Evolutionary conservation across 73 alveolate genomes (phyloP).

Genomic region (Uronychia setigera): DNA sequence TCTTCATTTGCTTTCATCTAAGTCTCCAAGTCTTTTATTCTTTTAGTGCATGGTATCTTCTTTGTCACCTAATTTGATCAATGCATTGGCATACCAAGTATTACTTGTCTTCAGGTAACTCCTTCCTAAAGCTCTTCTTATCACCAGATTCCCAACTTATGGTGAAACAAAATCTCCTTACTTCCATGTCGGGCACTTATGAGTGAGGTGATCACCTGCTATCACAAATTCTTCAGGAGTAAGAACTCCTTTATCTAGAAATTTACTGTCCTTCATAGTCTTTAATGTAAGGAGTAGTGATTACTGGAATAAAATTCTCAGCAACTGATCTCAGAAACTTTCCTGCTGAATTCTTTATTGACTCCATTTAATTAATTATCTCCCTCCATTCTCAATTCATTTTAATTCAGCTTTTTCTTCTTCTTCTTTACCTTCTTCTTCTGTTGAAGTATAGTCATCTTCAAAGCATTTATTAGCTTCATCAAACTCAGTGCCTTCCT

Average conservation of each 20-base stretch:
- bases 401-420: too few relatives aligned
- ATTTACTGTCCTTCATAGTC: conserved; percentile 67
- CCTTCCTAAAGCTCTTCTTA: conserved; percentile 55
- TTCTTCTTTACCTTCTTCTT: too few relatives aligned
- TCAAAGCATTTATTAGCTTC: too few relatives aligned
- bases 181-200: conserved; percentile 96
- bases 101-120: conserved; percentile 89
- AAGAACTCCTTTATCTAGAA: conserved; percentile 74
- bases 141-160: conserved; percentile 64
- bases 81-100: conserved; percentile 52
- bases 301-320: conserved; percentile 21
- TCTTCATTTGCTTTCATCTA: conserved; percentile 63
- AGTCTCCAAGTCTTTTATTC: conserved; percentile 74
- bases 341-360: conserved; percentile 16
- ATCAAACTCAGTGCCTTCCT: too few relatives aligned
- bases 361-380: too few relatives aligned
- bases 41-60: conserved; percentile 81
- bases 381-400: too few relatives aligned
- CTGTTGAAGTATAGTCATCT: too few relatives aligned
- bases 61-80: conserved; percentile 58
- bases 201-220: conserved; percentile 93
- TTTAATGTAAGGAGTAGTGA: background rate
- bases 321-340: conserved; percentile 20
- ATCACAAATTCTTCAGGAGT: conserved; percentile 92
- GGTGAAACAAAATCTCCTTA: conserved; percentile 45